Base-by-base conservation (phyloP, 495 filamentous ascomycete species). In the Cryomyces minteri region DNA sequence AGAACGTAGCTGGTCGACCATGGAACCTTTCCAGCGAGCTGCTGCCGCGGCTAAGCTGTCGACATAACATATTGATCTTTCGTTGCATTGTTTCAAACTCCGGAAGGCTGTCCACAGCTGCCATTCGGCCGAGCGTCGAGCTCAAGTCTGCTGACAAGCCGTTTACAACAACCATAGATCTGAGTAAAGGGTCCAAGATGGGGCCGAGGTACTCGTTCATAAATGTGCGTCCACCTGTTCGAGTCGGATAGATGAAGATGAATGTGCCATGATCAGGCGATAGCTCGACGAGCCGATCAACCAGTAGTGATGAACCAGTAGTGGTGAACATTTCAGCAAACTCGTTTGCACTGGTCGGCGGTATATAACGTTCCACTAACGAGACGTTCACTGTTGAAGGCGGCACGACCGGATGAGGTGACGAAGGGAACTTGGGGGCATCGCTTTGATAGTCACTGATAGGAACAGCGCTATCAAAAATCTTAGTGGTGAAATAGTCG, bases 241-340 rank as follows among this genome's bases (percentile, higher is more conserved):
- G 67, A 37, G 80, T 84, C 0, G 80, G 80, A 51, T 84, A 82
- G 33, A 83, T 71, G 60, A 84, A 80, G 14, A 82, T 54, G 7
- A 84, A 57, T 25, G 64, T 68, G 41, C 80, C 79, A 31, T 70
- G 66, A 29, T 74, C 49, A 0, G 71, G 67, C 0, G 75, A 74
- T 0, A 84, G 67, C 52, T 84, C 80, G 41, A 64, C 60, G 33
- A 84, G 57, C 8, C 80, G 76, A 53, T 84, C 77, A 31, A 79
- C 66, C n/a, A 84, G 66, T 36, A 78, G 68, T 0, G 77, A 80
- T 4, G 66, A 71, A 7, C 69, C 68, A 14, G 62, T 62, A n/a
- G 60, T 51, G 32, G 58, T 61, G 55, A 82, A 81, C 49, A 83
- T 65, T 51, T 77, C 68, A 30, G 62, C 56, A 43, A 77, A 78